Percentiles rank a stretch among this genome's conserved stretches.
Conservation (phyloP, 73 alveolate genomes). For the Paramecium caudatum region DNA sequence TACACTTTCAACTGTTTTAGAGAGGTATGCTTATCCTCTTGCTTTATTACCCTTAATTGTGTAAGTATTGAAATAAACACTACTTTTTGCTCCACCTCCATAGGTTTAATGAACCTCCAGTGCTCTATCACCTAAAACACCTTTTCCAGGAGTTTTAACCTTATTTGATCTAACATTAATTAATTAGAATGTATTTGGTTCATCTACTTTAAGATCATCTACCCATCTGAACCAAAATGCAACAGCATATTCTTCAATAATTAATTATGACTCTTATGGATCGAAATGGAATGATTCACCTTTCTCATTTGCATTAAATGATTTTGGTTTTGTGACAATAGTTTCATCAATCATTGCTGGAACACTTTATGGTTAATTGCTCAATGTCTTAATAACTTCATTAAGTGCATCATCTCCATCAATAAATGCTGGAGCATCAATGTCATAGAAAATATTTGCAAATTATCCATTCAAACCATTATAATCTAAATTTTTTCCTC, state of each 20-base stretch:
- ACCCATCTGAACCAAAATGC: constrained; percentile 67
- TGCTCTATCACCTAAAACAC: constrained; percentile 68
- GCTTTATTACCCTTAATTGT: constrained; percentile 54
- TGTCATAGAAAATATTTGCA: constrained; percentile 57
- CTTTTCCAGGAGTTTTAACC: constrained; percentile 11
- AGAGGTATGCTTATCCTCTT: constrained; percentile 3
- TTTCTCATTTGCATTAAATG: constrained; percentile 40
- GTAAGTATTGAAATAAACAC: constrained; percentile 37
- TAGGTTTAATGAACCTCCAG: constrained; percentile 48
- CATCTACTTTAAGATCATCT: constrained; percentile 56
- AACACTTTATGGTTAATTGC: constrained; percentile 28
- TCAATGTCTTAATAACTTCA: background rate
- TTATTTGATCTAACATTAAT: constrained; percentile 54
- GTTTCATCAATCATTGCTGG: background rate
- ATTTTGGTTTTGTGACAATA: background rate
- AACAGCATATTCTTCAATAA: constrained; percentile 46
- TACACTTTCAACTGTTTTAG: constrained; percentile 1
- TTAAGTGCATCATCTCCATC: background rate
- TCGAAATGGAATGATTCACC: constrained; percentile 8
- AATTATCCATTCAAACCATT: constrained; percentile 50
- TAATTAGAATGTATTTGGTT: constrained; percentile 48
- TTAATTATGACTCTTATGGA: constrained; percentile 49
- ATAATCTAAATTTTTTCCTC: constrained; percentile 52
- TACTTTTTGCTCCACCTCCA: constrained; percentile 68
- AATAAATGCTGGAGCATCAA: constrained; percentile 68